These are phyloP conservation scores for Fomitopsis pulvina DNA, from an alignment of 768 basidiomycete genomes.

Conservation along the genomic window DNA sequence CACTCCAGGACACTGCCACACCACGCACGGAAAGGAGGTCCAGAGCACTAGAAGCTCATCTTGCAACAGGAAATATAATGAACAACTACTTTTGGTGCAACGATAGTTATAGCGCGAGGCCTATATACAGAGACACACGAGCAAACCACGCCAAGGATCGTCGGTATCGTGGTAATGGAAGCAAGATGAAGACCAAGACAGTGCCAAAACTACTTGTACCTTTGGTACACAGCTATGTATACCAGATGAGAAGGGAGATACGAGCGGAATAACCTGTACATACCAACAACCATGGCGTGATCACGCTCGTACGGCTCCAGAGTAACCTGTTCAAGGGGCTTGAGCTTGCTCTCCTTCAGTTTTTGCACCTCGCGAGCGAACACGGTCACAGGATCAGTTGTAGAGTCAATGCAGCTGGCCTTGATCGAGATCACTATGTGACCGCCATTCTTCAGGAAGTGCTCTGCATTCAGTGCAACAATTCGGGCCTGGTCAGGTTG, in stretches of 20 bases:
- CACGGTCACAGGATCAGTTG: slow-evolving; percentile 81
- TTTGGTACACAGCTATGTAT: slow-evolving; percentile 37
- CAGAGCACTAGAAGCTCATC: neutral
- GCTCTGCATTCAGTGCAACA: slow-evolving; percentile 85
- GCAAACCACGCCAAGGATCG: neutral
- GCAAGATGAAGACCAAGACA: slow-evolving; percentile 5
- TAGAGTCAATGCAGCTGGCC: slow-evolving; percentile 98
- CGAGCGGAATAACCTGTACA: slow-evolving; percentile 15
- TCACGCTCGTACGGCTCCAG: slow-evolving; percentile 91
- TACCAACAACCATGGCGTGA: slow-evolving; percentile 86
- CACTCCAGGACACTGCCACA: slow-evolving; percentile 3
- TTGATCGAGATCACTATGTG: slow-evolving; percentile 97
- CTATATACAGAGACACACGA: slow-evolving; percentile 9
- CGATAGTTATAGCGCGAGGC: too few species aligned
- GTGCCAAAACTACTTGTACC: slow-evolving; percentile 29
- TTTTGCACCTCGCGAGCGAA: slow-evolving; percentile 84
- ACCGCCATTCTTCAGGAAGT: slow-evolving; percentile 92
- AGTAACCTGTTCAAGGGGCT: slow-evolving; percentile 93
- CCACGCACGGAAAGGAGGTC: neutral
- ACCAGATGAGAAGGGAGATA: neutral
- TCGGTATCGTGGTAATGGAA: too few species aligned
- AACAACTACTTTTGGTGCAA: slow-evolving; percentile 11
- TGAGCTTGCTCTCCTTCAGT: slow-evolving; percentile 74
- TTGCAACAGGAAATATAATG: neutral
- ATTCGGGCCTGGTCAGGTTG: slow-evolving; percentile 99